Base-by-base conservation (phyloP, 2,329 filamentous ascomycete genomes). In the Septoria linicola region DNA sequence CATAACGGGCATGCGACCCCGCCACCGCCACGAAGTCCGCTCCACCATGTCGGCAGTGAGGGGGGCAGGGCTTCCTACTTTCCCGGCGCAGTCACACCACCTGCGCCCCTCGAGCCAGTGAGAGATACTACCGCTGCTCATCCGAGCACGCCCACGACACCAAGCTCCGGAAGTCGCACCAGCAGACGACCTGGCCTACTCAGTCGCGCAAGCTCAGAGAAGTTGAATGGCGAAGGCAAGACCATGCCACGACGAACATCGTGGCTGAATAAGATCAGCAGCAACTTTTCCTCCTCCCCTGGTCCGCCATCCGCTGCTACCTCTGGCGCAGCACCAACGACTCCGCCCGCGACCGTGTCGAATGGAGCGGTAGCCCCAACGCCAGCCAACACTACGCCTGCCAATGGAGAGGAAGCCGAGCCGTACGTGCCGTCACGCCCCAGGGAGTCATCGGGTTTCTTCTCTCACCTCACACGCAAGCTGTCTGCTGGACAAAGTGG, bases 201-300 rank as follows among this genome's bases (percentile, higher is more conserved):
- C 23, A 66, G 64, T 59, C 72, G 75, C 50, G 59, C 56, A 34
- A 73, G 68, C 57, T 63, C 68, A 14, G 70, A 74, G 27, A 72
- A 68, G 60, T 40, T 58, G 32, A 55, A 40, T 7, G 45, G 64
- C 23, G 60, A 62, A 32, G 58, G 57, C 17, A 58, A 53, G 19
- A 51, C 44, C 13, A 67, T 61, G 49, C 51, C 59, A 46, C 80
- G 89, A 58, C 74, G 82, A 49, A 85, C 84, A 56, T 96, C 91
- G 11, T 99, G 93, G 93, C 91, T 97, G 65, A 89, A 88, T 50
- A 96, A 84, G 66, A 83, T 97, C 60, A 95, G 89, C 58, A 92
- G 89, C 59, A 96, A 95, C 68, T 96, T 97, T 73, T 90, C 88
- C 2, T 63, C 62, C 13, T 57, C 62, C 4, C 53, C 65, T 34